These are phyloP conservation scores for Epipyxis sp. DNA, from an alignment of 108 stramenopile genomes.

Conservation along the genomic window DNA sequence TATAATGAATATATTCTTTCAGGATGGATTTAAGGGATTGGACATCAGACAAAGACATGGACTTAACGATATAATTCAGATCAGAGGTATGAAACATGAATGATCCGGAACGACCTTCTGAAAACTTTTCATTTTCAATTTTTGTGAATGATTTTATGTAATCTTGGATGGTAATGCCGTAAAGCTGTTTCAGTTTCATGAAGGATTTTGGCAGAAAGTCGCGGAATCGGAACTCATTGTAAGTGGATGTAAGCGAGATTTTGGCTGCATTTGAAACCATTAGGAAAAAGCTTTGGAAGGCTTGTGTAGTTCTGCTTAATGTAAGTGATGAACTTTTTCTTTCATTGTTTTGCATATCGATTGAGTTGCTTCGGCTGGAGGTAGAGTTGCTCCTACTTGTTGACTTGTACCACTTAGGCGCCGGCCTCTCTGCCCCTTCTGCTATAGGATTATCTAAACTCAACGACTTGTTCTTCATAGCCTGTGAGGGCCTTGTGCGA, in stretches of 20 bases:
- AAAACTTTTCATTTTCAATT: conserved; percentile 36
- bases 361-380: not conserved
- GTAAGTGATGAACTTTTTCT: not conserved
- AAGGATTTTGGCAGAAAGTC: conserved; percentile 40
- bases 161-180: not conserved
- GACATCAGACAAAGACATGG: conserved; percentile 24
- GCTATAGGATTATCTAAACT: too few species aligned
- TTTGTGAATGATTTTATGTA: conserved; percentile 26
- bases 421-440: too few species aligned
- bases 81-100: conserved; percentile 43
- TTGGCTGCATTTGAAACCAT: not conserved
- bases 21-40: conserved; percentile 14
- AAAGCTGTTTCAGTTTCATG: not conserved
- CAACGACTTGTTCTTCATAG: not conserved
- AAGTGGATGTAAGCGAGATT: not conserved
- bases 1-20: conserved; percentile 22
- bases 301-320: not conserved
- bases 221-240: conserved; percentile 30
- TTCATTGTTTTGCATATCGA: not conserved
- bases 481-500: not conserved
- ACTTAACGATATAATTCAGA: conserved; percentile 42
- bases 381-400: not conserved
- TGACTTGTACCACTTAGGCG: too few species aligned
- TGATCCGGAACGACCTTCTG: conserved; percentile 40
- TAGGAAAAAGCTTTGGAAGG: not conserved